Conservation (phyloP, 2,329 filamentous ascomycete genomes). For the Coniosporium tulheliwenetii region DNA sequence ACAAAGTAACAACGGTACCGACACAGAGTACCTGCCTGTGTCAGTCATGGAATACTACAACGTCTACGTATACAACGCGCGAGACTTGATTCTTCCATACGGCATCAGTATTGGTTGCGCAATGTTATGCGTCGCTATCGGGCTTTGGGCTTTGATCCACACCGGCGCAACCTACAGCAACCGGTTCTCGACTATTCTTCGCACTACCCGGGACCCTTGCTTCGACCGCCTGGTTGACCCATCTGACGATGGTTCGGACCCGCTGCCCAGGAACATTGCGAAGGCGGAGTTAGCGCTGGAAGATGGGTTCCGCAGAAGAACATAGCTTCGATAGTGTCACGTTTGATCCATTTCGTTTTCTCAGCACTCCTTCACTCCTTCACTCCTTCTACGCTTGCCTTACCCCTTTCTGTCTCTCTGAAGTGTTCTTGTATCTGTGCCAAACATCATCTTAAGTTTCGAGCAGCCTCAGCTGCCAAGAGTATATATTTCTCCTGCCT, state of each 20-base stretch:
- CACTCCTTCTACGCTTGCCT: no score
- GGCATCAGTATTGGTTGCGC: not conserved
- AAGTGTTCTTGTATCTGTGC: no score
- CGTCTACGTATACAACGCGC: not conserved
- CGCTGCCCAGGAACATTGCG: not conserved
- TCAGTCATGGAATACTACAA: not conserved
- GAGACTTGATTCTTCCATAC: not conserved
- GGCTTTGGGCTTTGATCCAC: not conserved
- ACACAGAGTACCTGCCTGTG: not conserved
- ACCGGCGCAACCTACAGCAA: slow-evolving; percentile 5
- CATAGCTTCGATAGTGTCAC: no score
- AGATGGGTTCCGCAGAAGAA: not conserved
- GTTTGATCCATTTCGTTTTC: no score
- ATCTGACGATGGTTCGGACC: not conserved
- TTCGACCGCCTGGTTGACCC: not conserved
- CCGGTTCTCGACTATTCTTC: slow-evolving; percentile 8
- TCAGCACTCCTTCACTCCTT: no score
- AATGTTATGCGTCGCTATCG: not conserved
- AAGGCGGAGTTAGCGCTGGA: not conserved
- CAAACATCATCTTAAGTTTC: no score
- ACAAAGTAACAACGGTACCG: not conserved
- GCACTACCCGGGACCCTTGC: not conserved
- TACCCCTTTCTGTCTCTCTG: no score
- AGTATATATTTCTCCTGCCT: no score
- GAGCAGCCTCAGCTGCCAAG: no score